These are phyloP conservation scores for Stereocaulon alpinum DNA, from an alignment of 495 filamentous ascomycete species.

Conservation along the genomic window DNA sequence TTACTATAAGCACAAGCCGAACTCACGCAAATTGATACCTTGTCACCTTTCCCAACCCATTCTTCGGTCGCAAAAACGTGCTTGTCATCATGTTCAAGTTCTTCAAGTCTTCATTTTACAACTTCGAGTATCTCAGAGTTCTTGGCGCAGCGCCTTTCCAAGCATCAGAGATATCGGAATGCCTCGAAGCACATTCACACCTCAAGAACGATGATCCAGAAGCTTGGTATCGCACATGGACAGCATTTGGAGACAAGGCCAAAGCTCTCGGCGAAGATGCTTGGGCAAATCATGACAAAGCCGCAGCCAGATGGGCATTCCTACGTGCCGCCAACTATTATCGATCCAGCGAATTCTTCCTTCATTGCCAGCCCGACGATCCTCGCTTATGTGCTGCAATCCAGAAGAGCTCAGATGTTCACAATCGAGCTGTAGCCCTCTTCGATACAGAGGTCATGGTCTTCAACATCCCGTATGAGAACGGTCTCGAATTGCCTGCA, in stretches of 20 bases:
- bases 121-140: constrained; percentile 39
- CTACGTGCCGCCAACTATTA: constrained; percentile 36
- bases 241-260: constrained; percentile 22
- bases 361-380: constrained; percentile 13
- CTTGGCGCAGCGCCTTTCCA: constrained; percentile 29
- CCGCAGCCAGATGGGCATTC: constrained; percentile 25
- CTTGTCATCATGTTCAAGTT: constrained; percentile 22
- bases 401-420: constrained; percentile 20
- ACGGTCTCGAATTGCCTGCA: constrained; percentile 25
- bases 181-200: constrained; percentile 28
- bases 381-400: constrained; percentile 1
- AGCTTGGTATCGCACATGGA: constrained; percentile 32
- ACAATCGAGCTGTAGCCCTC: constrained; percentile 19
- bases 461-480: constrained; percentile 35
- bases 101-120: constrained; percentile 31
- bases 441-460: constrained; percentile 13
- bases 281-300: constrained; percentile 15
- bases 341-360: constrained; percentile 31
- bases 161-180: constrained; percentile 36
- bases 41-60: not conserved
- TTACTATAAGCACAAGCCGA: no score
- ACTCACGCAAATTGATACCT: not conserved
- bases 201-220: constrained; percentile 34
- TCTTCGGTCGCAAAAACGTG: no score
- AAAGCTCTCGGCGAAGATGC: constrained; percentile 30